phyloP scores from a whole-genome alignment of 78 protist genomes.

The Protostelium mycophagum region DNA sequence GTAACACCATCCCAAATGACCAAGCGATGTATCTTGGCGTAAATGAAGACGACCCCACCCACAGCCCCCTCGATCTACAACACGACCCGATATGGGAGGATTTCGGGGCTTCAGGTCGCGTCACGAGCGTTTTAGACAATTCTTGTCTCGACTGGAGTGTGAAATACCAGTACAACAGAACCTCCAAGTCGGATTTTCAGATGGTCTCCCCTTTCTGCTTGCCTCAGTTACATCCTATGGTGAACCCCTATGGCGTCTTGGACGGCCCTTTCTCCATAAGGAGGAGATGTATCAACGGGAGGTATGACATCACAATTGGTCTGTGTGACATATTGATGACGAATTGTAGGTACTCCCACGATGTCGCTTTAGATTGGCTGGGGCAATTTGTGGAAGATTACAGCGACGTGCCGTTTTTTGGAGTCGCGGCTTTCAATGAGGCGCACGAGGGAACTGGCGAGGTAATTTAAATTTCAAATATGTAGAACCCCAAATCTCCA shows the following conservation, averaged over 20 bases:
- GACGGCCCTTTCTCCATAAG: slow-evolving; percentile 22
- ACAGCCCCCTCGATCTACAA: not conserved
- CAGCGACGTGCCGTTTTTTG: slow-evolving; percentile 20
- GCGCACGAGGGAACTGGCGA: slow-evolving; percentile 50
- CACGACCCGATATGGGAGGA: not conserved
- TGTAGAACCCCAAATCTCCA: no score
- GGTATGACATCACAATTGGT: no score
- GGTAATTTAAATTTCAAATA: slow-evolving; percentile 9
- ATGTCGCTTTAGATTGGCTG: slow-evolving; percentile 16
- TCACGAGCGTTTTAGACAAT: not conserved
- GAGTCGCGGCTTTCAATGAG: slow-evolving; percentile 32
- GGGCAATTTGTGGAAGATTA: slow-evolving; percentile 32
- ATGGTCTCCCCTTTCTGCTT: not conserved
- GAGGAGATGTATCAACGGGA: slow-evolving; percentile 29
- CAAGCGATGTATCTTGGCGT: slow-evolving; percentile 46
- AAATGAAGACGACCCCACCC: not conserved
- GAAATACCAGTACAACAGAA: not conserved
- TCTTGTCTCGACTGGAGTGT: not conserved
- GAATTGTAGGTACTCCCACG: slow-evolving; percentile 12
- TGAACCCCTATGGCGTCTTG: not conserved
- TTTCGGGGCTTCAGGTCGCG: not conserved
- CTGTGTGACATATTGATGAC: no score
- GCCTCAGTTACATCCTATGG: not conserved
- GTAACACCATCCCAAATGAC: slow-evolving; percentile 28
- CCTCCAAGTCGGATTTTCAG: not conserved